A percentile compares a stretch with the other conserved stretches of the same genome.
Evolutionary conservation across 1,284 basidiomycete genomes (phyloP).

Genomic region (Microbotryum silenes-acaulis): DNA sequence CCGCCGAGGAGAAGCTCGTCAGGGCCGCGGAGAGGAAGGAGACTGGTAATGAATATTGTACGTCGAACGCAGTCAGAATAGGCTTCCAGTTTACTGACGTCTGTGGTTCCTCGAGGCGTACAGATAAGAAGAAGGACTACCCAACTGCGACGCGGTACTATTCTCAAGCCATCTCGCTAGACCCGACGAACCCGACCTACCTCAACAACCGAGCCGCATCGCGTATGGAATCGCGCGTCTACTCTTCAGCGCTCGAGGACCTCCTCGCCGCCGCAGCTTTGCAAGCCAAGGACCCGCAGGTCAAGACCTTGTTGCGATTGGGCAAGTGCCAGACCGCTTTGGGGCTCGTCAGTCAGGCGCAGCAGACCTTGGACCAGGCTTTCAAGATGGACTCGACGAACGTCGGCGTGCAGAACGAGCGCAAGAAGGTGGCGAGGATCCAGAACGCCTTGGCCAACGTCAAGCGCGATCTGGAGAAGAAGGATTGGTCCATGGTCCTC

Average conservation of each 20-base stretch:
- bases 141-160: slow-evolving; percentile 62
- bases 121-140: slow-evolving; percentile 27
- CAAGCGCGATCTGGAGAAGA: slow-evolving; percentile 51
- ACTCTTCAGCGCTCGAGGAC: slow-evolving; percentile 63
- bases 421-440: slow-evolving; percentile 51
- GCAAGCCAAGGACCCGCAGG: slow-evolving; percentile 45
- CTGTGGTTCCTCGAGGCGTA: not conserved
- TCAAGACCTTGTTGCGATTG: slow-evolving; percentile 67
- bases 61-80: not conserved
- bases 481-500: slow-evolving; percentile 45
- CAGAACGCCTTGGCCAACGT: slow-evolving; percentile 64
- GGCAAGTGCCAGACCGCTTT: slow-evolving; percentile 71
- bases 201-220: slow-evolving; percentile 79
- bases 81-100: not conserved
- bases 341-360: slow-evolving; percentile 54
- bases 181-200: slow-evolving; percentile 62
- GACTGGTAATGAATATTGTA: slow-evolving; percentile 21
- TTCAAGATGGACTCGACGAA: slow-evolving; percentile 48
- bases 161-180: slow-evolving; percentile 63
- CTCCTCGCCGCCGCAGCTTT: slow-evolving; percentile 64
- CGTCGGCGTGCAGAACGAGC: slow-evolving; percentile 57
- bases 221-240: slow-evolving; percentile 70
- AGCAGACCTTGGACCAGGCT: slow-evolving; percentile 41
- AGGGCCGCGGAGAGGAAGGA: slow-evolving; percentile 21
- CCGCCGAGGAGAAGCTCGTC: slow-evolving; percentile 8